These are phyloP conservation scores for Apiospora pterosperma DNA, from an alignment of 2,329 filamentous ascomycete genomes.

Conservation along the genomic window DNA sequence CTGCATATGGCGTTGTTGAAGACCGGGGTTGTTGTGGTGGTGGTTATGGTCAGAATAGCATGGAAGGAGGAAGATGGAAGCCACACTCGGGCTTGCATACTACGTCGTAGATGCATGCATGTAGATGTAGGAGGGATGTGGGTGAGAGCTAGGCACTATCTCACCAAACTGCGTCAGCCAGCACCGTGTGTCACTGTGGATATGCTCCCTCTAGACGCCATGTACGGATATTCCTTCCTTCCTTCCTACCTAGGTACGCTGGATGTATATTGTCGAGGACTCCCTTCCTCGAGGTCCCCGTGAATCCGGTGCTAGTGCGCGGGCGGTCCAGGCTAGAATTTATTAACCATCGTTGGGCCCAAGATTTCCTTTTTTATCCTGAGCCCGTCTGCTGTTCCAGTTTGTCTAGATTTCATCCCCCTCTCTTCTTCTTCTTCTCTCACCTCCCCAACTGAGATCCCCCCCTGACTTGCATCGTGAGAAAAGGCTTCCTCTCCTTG, in stretches of 20 bases:
- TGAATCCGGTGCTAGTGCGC: background rate
- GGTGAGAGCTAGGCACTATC: background rate
- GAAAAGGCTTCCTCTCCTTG: background rate
- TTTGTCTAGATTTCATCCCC: background rate
- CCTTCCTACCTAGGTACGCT: too few relatives aligned
- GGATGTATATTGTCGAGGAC: background rate
- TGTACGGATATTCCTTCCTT: too few relatives aligned
- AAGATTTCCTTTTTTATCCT: conserved; percentile 1
- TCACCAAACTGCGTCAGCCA: background rate
- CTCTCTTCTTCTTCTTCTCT: background rate
- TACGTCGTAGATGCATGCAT: background rate
- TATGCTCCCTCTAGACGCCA: background rate
- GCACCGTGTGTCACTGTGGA: background rate
- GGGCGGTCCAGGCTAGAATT: background rate
- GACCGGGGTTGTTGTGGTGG: background rate
- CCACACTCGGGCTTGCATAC: background rate
- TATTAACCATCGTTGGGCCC: background rate
- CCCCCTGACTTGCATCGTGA: background rate
- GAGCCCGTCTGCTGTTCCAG: background rate
- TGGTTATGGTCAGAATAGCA: background rate
- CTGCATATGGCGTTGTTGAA: background rate
- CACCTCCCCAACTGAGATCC: background rate
- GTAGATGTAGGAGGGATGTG: background rate
- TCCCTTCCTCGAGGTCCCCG: background rate
- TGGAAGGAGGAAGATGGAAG: background rate